These are phyloP conservation scores for Rhodotorula mucilaginosa DNA, from an alignment of 1,284 basidiomycete species.

Conservation along the genomic window DNA sequence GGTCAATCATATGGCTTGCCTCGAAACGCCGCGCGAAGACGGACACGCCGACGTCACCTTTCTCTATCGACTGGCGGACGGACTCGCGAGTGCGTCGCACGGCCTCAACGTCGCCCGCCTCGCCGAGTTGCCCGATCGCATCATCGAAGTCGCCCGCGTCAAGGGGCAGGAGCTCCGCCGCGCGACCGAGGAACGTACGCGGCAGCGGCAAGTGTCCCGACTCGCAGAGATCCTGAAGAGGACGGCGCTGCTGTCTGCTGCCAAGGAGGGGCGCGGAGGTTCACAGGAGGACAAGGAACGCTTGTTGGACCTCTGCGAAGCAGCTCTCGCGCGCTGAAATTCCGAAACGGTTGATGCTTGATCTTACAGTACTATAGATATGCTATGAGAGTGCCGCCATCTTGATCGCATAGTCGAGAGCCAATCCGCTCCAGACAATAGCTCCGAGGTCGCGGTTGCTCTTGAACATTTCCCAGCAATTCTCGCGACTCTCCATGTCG, in stretches of 20 bases:
- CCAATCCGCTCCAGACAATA: conserved; percentile 80
- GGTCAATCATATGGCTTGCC: conserved; percentile 84
- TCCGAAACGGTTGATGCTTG: background rate
- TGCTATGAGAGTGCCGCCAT: conserved; percentile 5
- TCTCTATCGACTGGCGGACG: conserved; percentile 69
- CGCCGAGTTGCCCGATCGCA: conserved; percentile 31
- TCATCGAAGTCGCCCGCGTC: conserved; percentile 20
- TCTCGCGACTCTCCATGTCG: conserved; percentile 72
- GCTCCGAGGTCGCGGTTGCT: conserved; percentile 86
- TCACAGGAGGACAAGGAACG: background rate
- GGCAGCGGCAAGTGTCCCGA: conserved; percentile 7
- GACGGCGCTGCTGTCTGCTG: background rate
- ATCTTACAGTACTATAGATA: background rate
- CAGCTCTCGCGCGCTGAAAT: background rate
- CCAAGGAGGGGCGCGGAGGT: background rate
- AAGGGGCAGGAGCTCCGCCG: conserved; percentile 24
- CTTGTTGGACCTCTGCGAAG: conserved; percentile 20
- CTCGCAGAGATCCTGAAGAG: conserved; percentile 8
- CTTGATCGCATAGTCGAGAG: conserved; percentile 65
- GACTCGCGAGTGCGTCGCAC: conserved; percentile 68
- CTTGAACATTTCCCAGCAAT: conserved; percentile 89
- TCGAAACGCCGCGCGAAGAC: conserved; percentile 56
- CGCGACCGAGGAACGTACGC: conserved; percentile 10
- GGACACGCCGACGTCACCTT: conserved; percentile 68
- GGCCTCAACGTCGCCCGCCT: conserved; percentile 50